A percentile compares a stretch with the other conserved stretches of the same genome.
Conservation (phyloP, 2,329 filamentous ascomycete genomes). For the Neonectria punicea region DNA sequence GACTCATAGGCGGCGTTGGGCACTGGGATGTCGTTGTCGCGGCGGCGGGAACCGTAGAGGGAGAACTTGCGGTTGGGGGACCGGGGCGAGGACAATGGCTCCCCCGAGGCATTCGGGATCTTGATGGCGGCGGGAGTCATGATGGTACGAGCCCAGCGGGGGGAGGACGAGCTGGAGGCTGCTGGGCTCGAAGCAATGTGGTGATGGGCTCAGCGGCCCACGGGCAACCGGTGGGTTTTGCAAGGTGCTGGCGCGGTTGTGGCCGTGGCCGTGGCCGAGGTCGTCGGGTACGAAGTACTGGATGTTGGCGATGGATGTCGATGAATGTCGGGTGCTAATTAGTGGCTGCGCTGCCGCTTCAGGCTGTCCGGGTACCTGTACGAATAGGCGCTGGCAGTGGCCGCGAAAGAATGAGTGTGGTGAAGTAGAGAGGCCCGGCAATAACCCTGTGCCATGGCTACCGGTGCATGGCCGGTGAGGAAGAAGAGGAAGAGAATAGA, state of each 20-base stretch:
- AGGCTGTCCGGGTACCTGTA: constrained; percentile 10
- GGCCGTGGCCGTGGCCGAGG: constrained; percentile 31
- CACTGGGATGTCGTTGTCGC: constrained; percentile 35
- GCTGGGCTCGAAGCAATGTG: constrained; percentile 35
- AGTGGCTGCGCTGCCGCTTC: constrained; percentile 32
- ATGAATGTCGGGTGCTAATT: constrained; percentile 21
- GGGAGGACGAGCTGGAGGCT: constrained; percentile 24
- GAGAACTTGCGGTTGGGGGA: constrained; percentile 40
- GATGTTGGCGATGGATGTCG: constrained; percentile 21
- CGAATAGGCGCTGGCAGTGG: constrained; percentile 31
- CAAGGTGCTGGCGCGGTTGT: constrained; percentile 21
- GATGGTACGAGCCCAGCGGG: constrained; percentile 23
- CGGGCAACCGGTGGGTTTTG: constrained; percentile 23
- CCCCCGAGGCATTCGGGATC: constrained; percentile 31
- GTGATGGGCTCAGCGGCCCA: constrained; percentile 39
- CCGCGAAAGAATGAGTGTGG: constrained; percentile 15
- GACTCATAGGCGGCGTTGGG: constrained; percentile 37
- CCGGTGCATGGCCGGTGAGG: constrained; percentile 32
- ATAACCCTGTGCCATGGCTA: constrained; percentile 42
- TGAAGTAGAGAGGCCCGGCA: constrained; percentile 24
- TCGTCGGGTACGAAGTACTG: constrained; percentile 18
- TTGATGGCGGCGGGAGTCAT: constrained; percentile 38
- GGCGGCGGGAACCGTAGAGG: constrained; percentile 31
- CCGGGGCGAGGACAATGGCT: constrained; percentile 10
- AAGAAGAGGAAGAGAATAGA: constrained; percentile 26